Evolutionary conservation across 441 rosid genomes (phyloP), one percentile per base, ranked within the genome.

Genomic region (Jatropha multifida): DNA sequence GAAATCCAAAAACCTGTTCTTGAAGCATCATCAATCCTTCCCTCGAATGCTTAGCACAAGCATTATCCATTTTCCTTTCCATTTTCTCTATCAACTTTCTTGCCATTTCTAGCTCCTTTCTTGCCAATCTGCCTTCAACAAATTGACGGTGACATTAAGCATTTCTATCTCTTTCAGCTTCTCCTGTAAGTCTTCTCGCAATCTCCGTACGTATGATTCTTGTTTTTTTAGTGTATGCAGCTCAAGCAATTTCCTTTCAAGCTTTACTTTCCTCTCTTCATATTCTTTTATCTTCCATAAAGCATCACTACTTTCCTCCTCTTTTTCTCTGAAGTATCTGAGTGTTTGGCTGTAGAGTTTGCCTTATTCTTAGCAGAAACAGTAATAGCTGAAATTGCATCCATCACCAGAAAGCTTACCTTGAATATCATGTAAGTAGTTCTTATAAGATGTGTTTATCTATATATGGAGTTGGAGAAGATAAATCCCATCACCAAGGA

Each of bases 161-260:
- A 42, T 66, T 52, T 71, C 60, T 38, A 61, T 76, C 73, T 79
- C 84, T 2, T 49, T 51, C 72, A 51, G 79, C 71, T 79, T 83
- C 52, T 68, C 79, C 64, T 65, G 64, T 2, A 78, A 62, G 12
- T 77, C 64, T 38, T 55, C 78, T 40, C 51, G 72, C 77, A 84
- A 56, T 8, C 20, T 71, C 60, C 46, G 38, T 68, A 68, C 26
- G 73, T 51, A 69, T 17, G 83, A 76, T 40, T 73, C 58, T 55
- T 78, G 76, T 59, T 81, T 74, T 58, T 77, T 80, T 7, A 69
- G 68, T 27, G 60, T 74, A 60, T 77, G 60, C 38, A 77, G 81
- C 61, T 83, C 79, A 54, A 80, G 71, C 76, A 71, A 70, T 71
- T 69, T 79, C 66, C 68, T 65, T 63, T 86, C 83, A 6, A 80